Base-by-base conservation (phyloP, 768 basidiomycete genomes). In the Naganishia friedmannii region DNA sequence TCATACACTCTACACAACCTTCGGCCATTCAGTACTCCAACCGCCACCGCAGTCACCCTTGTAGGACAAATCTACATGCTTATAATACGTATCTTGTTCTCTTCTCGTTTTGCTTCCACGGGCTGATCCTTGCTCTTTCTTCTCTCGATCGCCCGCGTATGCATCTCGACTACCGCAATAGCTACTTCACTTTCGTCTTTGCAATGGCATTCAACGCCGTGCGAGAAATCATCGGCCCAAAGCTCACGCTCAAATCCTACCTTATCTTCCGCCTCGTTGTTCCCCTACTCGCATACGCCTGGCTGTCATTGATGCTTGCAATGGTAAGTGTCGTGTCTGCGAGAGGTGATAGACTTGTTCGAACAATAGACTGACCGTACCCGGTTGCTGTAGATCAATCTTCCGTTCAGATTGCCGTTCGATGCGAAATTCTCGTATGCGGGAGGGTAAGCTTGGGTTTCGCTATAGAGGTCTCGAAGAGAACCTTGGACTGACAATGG, bases 321-420 rank as follows among this genome's bases (percentile, higher is more conserved):
- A 80, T 80, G 79, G 68, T 71, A 39, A 37, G 66, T 58, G 10
- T 37, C 12, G 34, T n/a, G n/a, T n/a, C n/a, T n/a, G n/a, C n/a
- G n/a, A n/a, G n/a, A n/a, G n/a, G n/a, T n/a, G n/a, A n/a, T n/a
- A n/a, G n/a, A n/a, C n/a, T n/a, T n/a, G n/a, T 1, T 7, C 23
- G 9, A 46, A 2, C 26, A 0, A 15, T 7, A 45, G 9, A 7
- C 39, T 45, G 37, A 39, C 29, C 37, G 19, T 37, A 7, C 17
- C 26, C 17, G 28, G 28, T 46, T n/a, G 0, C 13, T 39, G 34
- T 28, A 82, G 73, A 73, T 85, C 74, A 82, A 77, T 73, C 74
- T 85, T 42, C 83, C 83, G 1, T 85, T 83, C 78, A 76, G 81
- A 28, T 74, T 84, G 17, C 82, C 83, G n/a, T 83, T 84, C 53